Conservation (phyloP, 129 eudicot genomes). For the Centella asiatica region DNA sequence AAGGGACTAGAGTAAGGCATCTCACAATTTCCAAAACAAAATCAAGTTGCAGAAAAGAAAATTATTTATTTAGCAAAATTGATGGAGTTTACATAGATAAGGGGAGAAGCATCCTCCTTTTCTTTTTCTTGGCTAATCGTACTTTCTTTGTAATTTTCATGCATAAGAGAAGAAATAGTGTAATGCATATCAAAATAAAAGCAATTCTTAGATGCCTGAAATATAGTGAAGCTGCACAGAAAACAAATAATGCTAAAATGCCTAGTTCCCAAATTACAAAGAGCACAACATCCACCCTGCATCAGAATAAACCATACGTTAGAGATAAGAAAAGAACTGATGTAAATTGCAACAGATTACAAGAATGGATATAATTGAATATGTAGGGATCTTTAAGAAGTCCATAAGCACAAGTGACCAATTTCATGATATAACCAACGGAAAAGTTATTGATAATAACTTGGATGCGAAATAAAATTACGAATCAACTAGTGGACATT, state of each 20-base stretch:
- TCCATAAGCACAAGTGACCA: too few species aligned
- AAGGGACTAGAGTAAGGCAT: slow-evolving; percentile 32
- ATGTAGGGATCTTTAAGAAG: too few species aligned
- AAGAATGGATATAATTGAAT: too few species aligned
- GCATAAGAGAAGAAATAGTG: slow-evolving; percentile 67
- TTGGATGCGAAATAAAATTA: too few species aligned
- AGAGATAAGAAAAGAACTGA: not conserved
- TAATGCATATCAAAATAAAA: slow-evolving; percentile 44
- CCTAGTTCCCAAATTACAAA: slow-evolving; percentile 89
- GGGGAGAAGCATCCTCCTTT: slow-evolving; percentile 98
- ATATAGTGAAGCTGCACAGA: slow-evolving; percentile 83
- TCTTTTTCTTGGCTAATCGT: slow-evolving; percentile 75
- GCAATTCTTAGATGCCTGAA: slow-evolving; percentile 71
- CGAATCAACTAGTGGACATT: too few species aligned
- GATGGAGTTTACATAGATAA: slow-evolving; percentile 57
- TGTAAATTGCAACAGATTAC: too few species aligned
- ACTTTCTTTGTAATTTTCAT: slow-evolving; percentile 93
- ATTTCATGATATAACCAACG: too few species aligned
- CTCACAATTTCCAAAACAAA: slow-evolving; percentile 35
- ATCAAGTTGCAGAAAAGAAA: slow-evolving; percentile 9
- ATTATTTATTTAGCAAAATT: slow-evolving; percentile 9
- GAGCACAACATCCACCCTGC: slow-evolving; percentile 96
- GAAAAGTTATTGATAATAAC: too few species aligned
- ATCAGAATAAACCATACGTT: slow-evolving; percentile 18
- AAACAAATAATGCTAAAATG: slow-evolving; percentile 76